These are phyloP conservation scores for Candida mesenterica DNA, from an alignment of 1,139 yeast genomes.

Conservation along the genomic window DNA sequence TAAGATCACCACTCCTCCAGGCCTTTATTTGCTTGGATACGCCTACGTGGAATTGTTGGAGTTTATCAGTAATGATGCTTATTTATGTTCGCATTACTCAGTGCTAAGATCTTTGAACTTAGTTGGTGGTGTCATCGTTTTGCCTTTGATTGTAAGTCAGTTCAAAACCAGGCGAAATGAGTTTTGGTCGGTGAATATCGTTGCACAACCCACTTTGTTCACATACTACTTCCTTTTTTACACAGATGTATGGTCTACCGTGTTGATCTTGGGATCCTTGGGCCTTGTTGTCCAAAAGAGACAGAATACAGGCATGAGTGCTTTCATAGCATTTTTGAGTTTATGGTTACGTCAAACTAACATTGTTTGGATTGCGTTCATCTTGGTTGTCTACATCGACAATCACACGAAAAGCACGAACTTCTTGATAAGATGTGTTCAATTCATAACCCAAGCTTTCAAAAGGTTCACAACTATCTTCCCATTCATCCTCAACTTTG, in stretches of 20 bases:
- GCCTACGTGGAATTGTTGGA: slow-evolving; percentile 47
- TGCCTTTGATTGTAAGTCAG: slow-evolving; percentile 41
- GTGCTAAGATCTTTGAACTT: slow-evolving; percentile 59
- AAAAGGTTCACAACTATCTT: slow-evolving; percentile 27
- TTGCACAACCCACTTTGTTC: slow-evolving; percentile 66
- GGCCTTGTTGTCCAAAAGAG: slow-evolving; percentile 35
- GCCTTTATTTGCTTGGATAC: slow-evolving; percentile 56
- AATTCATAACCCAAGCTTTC: slow-evolving; percentile 22
- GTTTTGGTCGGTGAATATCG: slow-evolving; percentile 49
- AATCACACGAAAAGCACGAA: slow-evolving; percentile 22
- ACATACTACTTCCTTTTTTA: slow-evolving; percentile 78
- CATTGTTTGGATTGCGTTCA: slow-evolving; percentile 76
- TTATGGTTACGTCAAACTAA: slow-evolving; percentile 87
- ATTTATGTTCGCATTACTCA: slow-evolving; percentile 36
- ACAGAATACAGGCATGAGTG: slow-evolving; percentile 26
- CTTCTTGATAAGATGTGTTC: slow-evolving; percentile 10
- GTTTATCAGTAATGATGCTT: slow-evolving; percentile 15
- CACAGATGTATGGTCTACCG: slow-evolving; percentile 91
- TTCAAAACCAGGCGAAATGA: slow-evolving; percentile 34
- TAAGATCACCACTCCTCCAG: slow-evolving; percentile 97
- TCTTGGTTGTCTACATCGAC: slow-evolving; percentile 58
- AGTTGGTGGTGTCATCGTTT: slow-evolving; percentile 56
- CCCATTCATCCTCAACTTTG: slow-evolving; percentile 57
- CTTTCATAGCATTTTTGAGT: slow-evolving; percentile 53
- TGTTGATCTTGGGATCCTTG: slow-evolving; percentile 48